These are phyloP conservation scores for Penicillium sp. DNA, from an alignment of 2,329 filamentous ascomycete genomes.

Conservation along the genomic window DNA sequence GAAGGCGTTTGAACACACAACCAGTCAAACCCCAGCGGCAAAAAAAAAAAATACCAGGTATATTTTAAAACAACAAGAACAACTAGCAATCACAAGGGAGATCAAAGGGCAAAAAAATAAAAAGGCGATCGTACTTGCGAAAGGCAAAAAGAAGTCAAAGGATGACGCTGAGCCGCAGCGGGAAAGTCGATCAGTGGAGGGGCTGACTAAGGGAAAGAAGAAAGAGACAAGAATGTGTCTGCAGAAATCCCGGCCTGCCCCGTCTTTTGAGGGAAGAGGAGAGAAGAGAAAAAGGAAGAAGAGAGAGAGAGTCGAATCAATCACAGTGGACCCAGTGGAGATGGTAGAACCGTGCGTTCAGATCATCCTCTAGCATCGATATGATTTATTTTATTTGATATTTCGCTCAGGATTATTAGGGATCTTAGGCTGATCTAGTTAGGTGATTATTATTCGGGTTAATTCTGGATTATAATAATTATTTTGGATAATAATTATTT, in stretches of 20 bases:
- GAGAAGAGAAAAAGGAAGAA: slow-evolving; percentile 20
- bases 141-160: slow-evolving; percentile 9
- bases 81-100: slow-evolving; percentile 8
- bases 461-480: no score
- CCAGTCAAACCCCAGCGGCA: neutral
- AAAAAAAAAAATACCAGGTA: slow-evolving; percentile 5
- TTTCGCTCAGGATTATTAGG: neutral
- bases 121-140: slow-evolving; percentile 7
- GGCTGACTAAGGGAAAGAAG: slow-evolving; percentile 27
- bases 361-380: slow-evolving; percentile 15
- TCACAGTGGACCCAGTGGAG: slow-evolving; percentile 12
- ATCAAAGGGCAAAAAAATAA: slow-evolving; percentile 14
- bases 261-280: slow-evolving; percentile 26
- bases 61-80: neutral
- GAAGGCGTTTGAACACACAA: slow-evolving; percentile 16
- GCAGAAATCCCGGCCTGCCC: slow-evolving; percentile 17
- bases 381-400: neutral
- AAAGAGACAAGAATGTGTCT: slow-evolving; percentile 16
- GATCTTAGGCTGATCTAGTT: neutral
- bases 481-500: neutral
- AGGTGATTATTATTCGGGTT: neutral
- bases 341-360: slow-evolving; percentile 12
- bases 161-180: slow-evolving; percentile 30
- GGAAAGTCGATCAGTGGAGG: slow-evolving; percentile 28
- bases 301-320: slow-evolving; percentile 30